These are phyloP conservation scores for Xanthoceras sorbifolium DNA, from an alignment of 345 rosid species.

Conservation along the genomic window DNA sequence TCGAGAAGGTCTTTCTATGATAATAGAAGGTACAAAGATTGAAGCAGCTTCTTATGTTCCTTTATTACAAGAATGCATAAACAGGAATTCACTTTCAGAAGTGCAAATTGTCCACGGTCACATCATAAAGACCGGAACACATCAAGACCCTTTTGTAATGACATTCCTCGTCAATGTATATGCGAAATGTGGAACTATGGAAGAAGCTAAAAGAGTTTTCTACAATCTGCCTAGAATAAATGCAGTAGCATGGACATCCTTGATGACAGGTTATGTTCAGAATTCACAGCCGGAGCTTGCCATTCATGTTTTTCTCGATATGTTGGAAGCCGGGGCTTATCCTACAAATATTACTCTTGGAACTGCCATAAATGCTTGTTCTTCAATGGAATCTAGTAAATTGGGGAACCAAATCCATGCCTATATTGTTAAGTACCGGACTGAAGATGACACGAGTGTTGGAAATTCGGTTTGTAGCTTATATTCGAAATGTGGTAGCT, in stretches of 20 bases:
- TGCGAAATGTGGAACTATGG: conserved; percentile 46
- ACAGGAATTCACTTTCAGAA: conserved; percentile 35
- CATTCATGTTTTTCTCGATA: conserved; percentile 34
- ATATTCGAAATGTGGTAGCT: conserved; percentile 48
- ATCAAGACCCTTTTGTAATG: conserved; percentile 35
- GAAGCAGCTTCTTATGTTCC: conserved; percentile 45
- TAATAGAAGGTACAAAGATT: conserved; percentile 27
- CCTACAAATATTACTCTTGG: conserved; percentile 55
- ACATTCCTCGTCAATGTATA: conserved; percentile 53
- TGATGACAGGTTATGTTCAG: conserved; percentile 54
- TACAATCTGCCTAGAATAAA: conserved; percentile 34
- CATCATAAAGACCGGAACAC: conserved; percentile 45
- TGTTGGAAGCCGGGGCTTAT: conserved; percentile 46
- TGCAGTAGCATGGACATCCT: conserved; percentile 45
- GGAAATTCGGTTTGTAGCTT: conserved; percentile 65
- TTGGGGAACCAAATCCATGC: conserved; percentile 61
- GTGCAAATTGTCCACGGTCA: conserved; percentile 48
- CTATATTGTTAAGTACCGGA: conserved; percentile 43
- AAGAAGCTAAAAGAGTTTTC: conserved; percentile 42
- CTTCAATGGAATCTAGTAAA: conserved; percentile 34
- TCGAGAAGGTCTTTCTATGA: conserved; percentile 37
- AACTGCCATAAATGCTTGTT: conserved; percentile 49
- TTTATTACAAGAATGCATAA: conserved; percentile 49
- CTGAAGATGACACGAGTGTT: conserved; percentile 44
- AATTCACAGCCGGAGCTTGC: conserved; percentile 47